Evolutionary conservation across 345 rosid species (phyloP), one percentile per base, ranked within the genome.

Genomic region (Eucalyptus globulus): DNA sequence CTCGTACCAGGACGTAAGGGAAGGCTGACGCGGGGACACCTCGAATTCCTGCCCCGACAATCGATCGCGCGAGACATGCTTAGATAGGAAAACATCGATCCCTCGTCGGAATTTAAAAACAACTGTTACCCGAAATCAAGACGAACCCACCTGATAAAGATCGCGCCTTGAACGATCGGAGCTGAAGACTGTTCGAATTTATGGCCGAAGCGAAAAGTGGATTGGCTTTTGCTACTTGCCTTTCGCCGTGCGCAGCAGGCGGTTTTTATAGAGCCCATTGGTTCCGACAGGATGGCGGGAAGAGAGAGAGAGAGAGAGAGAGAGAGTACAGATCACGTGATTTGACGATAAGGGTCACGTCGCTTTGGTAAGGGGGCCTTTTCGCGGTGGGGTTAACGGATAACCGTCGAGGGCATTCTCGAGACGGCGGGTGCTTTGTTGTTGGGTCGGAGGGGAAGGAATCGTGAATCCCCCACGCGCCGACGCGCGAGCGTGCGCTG

Each of bases 361-460:
- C 87, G 80, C 7, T 67, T 62, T 26, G 58, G 58, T 21, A 53
- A 53, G 58, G 26, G 58, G 58, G 58, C 5, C 24, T 21, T 53
- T 53, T 21, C 58, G 26, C 58, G 58, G 58, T 53, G 58, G 27
- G 72, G 14, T 11, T 45, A 86, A 86, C 88, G 86, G 88, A 89
- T 89, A 89, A 86, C 90, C 29, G 88, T 50, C 22, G 54, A 89
- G 91, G 92, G 88, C 87, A 88, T 86, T 89, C 88, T 91, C 76
- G 89, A 83, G 87, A 86, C 69, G 6, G 56, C n/a, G 0, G 3
- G 14, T 8, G n/a, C 53, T 49, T 56, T 40, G 56, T 53, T 65
- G 83, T 53, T 69, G 89, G 83, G 24, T 10, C 27, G 13, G 62
- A 4, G 9, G 9, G 62, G 14, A 43, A 22, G 29, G 49, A 2